Evolutionary conservation across 192 early-diverging fungal genomes (phyloP).

Genomic region (Powellomyces hirtus): DNA sequence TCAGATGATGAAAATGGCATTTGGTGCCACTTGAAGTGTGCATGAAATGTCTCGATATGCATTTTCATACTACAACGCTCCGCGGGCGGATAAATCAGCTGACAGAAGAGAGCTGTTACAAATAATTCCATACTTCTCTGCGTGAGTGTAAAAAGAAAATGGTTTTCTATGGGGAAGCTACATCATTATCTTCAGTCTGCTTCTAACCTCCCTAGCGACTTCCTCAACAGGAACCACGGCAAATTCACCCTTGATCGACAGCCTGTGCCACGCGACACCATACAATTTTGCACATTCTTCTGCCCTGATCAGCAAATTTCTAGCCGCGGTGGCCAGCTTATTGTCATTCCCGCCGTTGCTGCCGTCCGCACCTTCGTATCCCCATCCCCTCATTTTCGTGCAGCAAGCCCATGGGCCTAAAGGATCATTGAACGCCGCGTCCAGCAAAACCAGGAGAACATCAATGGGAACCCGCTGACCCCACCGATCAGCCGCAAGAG

Average conservation of each 20-base stretch:
- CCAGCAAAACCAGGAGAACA: constrained; percentile 23
- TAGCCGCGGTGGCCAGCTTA: neutral
- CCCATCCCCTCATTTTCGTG: neutral
- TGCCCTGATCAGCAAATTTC: constrained; percentile 15
- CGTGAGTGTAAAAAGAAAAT: too few relatives aligned
- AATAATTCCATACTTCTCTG: too few relatives aligned
- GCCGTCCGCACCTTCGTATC: neutral
- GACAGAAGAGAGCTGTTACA: too few relatives aligned
- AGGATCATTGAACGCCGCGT: constrained; percentile 29
- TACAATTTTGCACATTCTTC: constrained; percentile 30
- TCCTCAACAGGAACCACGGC: constrained; percentile 25
- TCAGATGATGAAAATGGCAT: too few relatives aligned
- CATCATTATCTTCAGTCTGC: constrained; percentile 25
- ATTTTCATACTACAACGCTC: too few relatives aligned
- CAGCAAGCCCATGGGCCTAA: constrained; percentile 19
- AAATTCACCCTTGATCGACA: constrained; percentile 17
- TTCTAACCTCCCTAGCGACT: constrained; percentile 26
- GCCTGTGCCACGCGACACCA: constrained; percentile 28
- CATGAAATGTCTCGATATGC: too few relatives aligned
- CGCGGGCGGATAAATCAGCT: too few relatives aligned
- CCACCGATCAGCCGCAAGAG: constrained; percentile 5
- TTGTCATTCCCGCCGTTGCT: neutral
- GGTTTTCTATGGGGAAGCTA: too few relatives aligned
- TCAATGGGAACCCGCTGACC: constrained; percentile 3
- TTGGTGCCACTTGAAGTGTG: too few relatives aligned